Evolutionary conservation across 2,329 filamentous ascomycete species (phyloP), one percentile per base, ranked within the genome.

Genomic region (Sporothrix curviconia): DNA sequence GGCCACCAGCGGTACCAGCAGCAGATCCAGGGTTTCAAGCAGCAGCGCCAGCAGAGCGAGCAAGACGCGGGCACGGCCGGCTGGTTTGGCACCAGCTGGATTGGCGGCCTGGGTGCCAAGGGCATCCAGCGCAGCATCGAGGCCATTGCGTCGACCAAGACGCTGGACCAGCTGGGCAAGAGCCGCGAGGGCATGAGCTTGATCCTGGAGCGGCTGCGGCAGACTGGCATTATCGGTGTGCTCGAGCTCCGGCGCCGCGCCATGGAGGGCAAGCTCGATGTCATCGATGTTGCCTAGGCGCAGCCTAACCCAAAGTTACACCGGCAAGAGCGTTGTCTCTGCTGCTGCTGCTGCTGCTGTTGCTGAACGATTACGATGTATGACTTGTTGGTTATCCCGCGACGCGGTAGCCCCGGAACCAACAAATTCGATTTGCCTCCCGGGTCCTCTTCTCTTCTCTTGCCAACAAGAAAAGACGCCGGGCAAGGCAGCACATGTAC

Each of bases 171-270:
- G 68, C 79, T 92, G 65, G 84, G 86, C 53, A 92, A 92, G 74
- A 89, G 87, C 64, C 84, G 87, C 51, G 87, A 92, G 69, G 89
- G 89, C 50, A 92, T 94, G 89, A 84, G 82, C 57, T 82, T 92
- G 37, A 89, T 94, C 8, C 77, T 94, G 22, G 87, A 91, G 70
- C 78, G 89, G 49, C 73, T 84, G 54, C 77, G 81, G 49, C 80
- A 81, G 68, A 81, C 77, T 40, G 79, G 80, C 30, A 76, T 83
- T 57, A 78, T 83, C 56, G 78, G 79, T 39, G 79, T 84, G 30
- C 69, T 84, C 34, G 81, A 84, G 67, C 75, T 79, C 51, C 72
- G 80, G 62, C 75, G 80, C 56, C 69, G 70, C 55, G 70, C 74
- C 36, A 70, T 70, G 57, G 72, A 75, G 47, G 63, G 61, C 46